phyloP scores from a whole-genome alignment of 2,329 filamentous ascomycete species.

The Ophiocordyceps australis region DNA sequence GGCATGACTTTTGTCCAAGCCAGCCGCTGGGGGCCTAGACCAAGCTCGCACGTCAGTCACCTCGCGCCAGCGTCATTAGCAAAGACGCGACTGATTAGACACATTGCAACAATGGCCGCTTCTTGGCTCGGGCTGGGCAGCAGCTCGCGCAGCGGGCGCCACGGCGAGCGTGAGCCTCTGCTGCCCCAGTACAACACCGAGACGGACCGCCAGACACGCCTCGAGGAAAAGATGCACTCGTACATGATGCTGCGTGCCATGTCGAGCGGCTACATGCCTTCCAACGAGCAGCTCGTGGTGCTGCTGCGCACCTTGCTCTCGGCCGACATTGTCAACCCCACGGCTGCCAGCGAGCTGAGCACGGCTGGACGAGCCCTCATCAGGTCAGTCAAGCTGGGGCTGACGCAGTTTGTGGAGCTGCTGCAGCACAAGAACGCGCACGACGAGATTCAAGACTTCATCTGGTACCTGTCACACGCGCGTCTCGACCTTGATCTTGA shows the following conservation, averaged over 20 bases:
- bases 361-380: slow-evolving; percentile 57
- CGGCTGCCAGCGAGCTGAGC: slow-evolving; percentile 51
- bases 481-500: slow-evolving; percentile 26
- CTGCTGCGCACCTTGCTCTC: slow-evolving; percentile 66
- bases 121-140: too few relatives aligned
- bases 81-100: too few relatives aligned
- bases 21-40: too few relatives aligned
- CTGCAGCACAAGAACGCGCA: slow-evolving; percentile 63
- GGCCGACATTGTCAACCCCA: slow-evolving; percentile 60
- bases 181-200: slow-evolving; percentile 73
- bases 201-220: slow-evolving; percentile 54
- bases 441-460: slow-evolving; percentile 80
- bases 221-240: slow-evolving; percentile 80
- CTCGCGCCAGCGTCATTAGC: too few relatives aligned
- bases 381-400: slow-evolving; percentile 53
- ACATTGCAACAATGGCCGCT: too few relatives aligned
- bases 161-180: slow-evolving; percentile 55
- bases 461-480: slow-evolving; percentile 72
- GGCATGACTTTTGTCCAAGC: too few relatives aligned
- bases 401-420: slow-evolving; percentile 67
- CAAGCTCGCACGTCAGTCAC: too few relatives aligned
- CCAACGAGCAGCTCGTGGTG: slow-evolving; percentile 65
- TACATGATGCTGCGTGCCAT: slow-evolving; percentile 84
- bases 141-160: too few relatives aligned
- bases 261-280: slow-evolving; percentile 76